Evolutionary conservation across 768 basidiomycete species (phyloP).

Genomic region (Suillus subalutaceus): DNA sequence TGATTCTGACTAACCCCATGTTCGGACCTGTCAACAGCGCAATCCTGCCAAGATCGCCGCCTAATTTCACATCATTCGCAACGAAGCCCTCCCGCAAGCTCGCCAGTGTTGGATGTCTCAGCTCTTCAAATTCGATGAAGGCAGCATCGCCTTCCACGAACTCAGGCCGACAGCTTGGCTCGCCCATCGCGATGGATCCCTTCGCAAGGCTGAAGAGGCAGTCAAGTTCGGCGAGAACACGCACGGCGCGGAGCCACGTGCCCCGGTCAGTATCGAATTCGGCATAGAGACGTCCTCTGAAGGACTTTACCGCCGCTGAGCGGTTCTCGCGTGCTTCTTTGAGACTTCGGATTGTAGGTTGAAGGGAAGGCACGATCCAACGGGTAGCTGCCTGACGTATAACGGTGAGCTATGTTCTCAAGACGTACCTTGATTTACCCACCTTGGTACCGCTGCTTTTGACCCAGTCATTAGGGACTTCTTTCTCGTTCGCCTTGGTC

Average conservation of each 20-base stretch:
- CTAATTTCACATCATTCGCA: constrained; percentile 89
- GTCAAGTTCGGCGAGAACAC: constrained; percentile 93
- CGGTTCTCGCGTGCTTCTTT: constrained; percentile 95
- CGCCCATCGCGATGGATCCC: constrained; percentile 85
- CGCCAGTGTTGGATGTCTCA: constrained; percentile 84
- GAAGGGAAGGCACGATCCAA: constrained; percentile 76
- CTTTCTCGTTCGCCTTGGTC: constrained; percentile 58
- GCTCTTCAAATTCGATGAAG: constrained; percentile 83
- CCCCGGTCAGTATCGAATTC: constrained; percentile 84
- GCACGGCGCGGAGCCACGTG: constrained; percentile 81
- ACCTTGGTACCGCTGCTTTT: constrained; percentile 85
- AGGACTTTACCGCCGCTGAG: constrained; percentile 76
- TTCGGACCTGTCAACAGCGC: constrained; percentile 88
- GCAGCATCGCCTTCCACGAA: constrained; percentile 82
- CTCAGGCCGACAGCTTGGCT: constrained; percentile 91
- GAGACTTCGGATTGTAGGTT: constrained; percentile 70
- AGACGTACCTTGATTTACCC: not conserved
- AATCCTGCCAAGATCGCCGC: constrained; percentile 73
- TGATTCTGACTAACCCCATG: constrained; percentile 67
- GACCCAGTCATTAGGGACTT: constrained; percentile 83
- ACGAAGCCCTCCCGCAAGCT: constrained; percentile 83
- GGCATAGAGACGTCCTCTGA: constrained; percentile 75
- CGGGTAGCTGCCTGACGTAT: constrained; percentile 63
- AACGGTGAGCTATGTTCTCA: constrained; percentile 1
- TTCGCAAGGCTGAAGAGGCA: constrained; percentile 92